Percentiles rank a stretch among this genome's conserved stretches.
Evolutionary conservation across 2,329 filamentous ascomycete species (phyloP).

Genomic region (Amauroascus verrucosus): DNA sequence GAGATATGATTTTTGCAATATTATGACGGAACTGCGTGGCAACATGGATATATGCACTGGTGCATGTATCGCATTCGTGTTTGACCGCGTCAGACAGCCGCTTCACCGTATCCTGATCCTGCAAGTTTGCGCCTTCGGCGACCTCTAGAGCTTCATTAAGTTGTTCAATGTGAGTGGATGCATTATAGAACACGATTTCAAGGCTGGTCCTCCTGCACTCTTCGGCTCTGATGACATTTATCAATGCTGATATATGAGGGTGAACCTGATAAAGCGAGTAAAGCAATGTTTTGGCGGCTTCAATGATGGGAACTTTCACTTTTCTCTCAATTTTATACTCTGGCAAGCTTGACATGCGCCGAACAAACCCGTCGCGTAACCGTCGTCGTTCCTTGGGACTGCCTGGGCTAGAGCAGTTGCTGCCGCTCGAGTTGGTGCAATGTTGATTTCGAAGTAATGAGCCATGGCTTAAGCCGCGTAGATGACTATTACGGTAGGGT

Average conservation of each 20-base stretch:
- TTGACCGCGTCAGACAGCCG: slow-evolving; percentile 34
- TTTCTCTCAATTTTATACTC: slow-evolving; percentile 44
- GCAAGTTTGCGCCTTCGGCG: slow-evolving; percentile 40
- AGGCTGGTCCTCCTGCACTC: slow-evolving; percentile 42
- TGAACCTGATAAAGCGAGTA: slow-evolving; percentile 46
- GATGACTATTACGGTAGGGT: slow-evolving; percentile 44
- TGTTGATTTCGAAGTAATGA: slow-evolving; percentile 39
- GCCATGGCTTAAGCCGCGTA: slow-evolving; percentile 49
- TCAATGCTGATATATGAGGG: slow-evolving; percentile 38
- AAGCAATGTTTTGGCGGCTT: slow-evolving; percentile 46
- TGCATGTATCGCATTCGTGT: slow-evolving; percentile 40
- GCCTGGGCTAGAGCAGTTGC: slow-evolving; percentile 36
- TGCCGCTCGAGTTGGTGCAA: slow-evolving; percentile 24
- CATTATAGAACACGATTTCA: slow-evolving; percentile 47
- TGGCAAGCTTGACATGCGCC: slow-evolving; percentile 48
- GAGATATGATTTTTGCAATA: slow-evolving; percentile 43
- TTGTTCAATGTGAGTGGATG: slow-evolving; percentile 46
- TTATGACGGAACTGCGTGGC: slow-evolving; percentile 41
- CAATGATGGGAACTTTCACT: slow-evolving; percentile 42
- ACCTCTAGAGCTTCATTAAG: slow-evolving; percentile 46
- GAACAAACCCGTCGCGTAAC: slow-evolving; percentile 36
- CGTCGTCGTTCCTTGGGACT: slow-evolving; percentile 36
- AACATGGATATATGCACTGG: slow-evolving; percentile 42
- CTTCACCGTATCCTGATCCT: slow-evolving; percentile 41
- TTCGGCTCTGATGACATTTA: slow-evolving; percentile 39